Conservation (phyloP, 2,329 filamentous ascomycete species). For the Beauveria australis region DNA sequence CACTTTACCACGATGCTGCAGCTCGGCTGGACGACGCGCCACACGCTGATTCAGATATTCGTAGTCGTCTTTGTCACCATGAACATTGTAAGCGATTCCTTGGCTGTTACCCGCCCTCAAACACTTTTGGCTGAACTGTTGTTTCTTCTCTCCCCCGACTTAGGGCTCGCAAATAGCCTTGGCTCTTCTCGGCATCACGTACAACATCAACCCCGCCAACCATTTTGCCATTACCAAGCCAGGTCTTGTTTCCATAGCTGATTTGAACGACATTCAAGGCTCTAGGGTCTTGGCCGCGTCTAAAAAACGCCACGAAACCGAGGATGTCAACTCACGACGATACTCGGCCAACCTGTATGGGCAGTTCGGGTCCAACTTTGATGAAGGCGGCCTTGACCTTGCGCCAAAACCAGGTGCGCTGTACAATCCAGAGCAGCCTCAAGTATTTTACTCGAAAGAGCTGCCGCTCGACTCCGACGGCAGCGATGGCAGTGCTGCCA, state of each 20-base stretch:
- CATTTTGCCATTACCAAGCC: conserved; percentile 22
- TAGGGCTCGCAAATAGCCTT: conserved; percentile 34
- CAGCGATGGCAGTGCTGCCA: background rate
- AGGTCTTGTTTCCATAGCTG: conserved; percentile 28
- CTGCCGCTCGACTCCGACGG: background rate
- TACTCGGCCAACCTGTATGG: conserved; percentile 24
- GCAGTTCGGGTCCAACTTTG: conserved; percentile 25
- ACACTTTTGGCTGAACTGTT: background rate
- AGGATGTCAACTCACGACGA: conserved; percentile 11
- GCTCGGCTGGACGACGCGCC: conserved; percentile 15
- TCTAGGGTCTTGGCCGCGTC: conserved; percentile 26
- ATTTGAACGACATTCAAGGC: conserved; percentile 28
- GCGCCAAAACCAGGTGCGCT: conserved; percentile 23
- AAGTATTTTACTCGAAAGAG: conserved; percentile 24
- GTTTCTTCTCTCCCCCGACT: background rate
- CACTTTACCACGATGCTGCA: conserved; percentile 18
- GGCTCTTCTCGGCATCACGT: conserved; percentile 34
- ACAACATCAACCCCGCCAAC: conserved; percentile 31
- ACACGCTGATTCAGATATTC: conserved; percentile 15
- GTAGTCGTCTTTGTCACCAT: conserved; percentile 17
- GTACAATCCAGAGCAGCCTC: conserved; percentile 21
- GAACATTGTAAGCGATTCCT: conserved; percentile 16
- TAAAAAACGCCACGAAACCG: conserved; percentile 23
- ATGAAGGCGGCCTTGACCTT: conserved; percentile 13
- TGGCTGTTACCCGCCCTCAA: too few species aligned